A percentile compares a stretch with the other conserved stretches of the same genome.
Evolutionary conservation across 805 yeast genomes (phyloP).

Genomic region (Candida jianshihensis): DNA sequence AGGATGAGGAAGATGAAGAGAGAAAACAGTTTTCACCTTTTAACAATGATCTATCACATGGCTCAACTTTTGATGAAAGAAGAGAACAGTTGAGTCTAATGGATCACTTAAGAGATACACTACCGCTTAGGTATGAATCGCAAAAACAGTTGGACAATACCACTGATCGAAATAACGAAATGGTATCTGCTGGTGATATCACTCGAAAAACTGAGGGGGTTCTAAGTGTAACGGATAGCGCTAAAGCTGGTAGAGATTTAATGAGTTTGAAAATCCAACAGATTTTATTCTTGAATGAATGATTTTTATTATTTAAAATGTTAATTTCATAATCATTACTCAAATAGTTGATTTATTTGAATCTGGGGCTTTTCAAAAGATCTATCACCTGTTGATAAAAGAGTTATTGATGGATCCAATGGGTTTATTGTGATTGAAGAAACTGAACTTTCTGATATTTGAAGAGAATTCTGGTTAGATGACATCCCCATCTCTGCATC

Average conservation of each 20-base stretch:
- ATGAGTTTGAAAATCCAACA: constrained; percentile 21
- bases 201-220: neutral
- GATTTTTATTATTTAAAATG: neutral
- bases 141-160: neutral
- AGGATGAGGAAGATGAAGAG: constrained; percentile 7
- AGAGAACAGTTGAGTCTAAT: neutral
- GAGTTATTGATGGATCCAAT: constrained; percentile 10
- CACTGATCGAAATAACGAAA: neutral
- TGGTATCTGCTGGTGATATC: neutral
- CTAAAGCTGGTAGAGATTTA: constrained; percentile 19
- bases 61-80: neutral
- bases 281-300: constrained; percentile 20
- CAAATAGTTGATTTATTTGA: neutral
- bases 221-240: constrained; percentile 6
- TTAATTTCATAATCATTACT: neutral
- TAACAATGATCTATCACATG: neutral
- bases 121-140: neutral
- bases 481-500: constrained; percentile 19
- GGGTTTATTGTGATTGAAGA: constrained; percentile 13
- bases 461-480: neutral
- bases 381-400: constrained; percentile 16
- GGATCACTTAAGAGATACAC: neutral
- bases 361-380: neutral
- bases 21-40: neutral
- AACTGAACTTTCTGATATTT: constrained; percentile 6